phyloP scores from a whole-genome alignment of 257 asterid species.

The Buddleja alternifolia region DNA sequence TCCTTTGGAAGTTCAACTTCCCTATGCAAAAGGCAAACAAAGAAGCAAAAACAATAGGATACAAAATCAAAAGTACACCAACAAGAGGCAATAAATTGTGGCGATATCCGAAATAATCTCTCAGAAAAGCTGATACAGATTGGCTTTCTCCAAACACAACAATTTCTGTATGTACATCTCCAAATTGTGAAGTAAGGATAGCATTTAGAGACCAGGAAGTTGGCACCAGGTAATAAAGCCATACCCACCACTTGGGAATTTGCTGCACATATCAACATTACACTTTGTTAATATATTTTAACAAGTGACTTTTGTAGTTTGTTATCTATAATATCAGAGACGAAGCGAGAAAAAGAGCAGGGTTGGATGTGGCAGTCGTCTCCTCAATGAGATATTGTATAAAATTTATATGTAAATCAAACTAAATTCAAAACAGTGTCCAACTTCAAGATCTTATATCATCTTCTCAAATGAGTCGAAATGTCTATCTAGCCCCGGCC shows the following conservation, averaged over 20 bases:
- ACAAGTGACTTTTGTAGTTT: no score
- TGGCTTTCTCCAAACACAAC: conserved; percentile 40
- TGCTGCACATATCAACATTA: conserved; percentile 34
- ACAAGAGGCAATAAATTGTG: conserved; percentile 48
- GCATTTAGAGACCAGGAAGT: conserved; percentile 59
- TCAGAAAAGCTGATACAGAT: conserved; percentile 42
- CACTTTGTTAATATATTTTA: background rate
- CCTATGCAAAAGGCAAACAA: conserved; percentile 41
- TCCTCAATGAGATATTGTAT: no score
- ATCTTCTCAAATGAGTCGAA: no score
- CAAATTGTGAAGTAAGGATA: conserved; percentile 55
- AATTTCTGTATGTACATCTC: conserved; percentile 40
- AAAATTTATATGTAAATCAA: no score
- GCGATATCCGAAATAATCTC: conserved; percentile 50
- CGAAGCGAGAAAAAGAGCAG: no score
- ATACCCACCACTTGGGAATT: conserved; percentile 65
- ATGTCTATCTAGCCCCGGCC: no score
- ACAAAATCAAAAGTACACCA: conserved; percentile 43
- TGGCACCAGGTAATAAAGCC: conserved; percentile 52
- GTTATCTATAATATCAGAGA: no score
- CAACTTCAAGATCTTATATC: no score
- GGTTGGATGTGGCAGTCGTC: no score
- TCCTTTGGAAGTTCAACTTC: conserved; percentile 46
- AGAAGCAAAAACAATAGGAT: conserved; percentile 45
- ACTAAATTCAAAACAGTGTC: no score